A percentile compares a stretch with the other conserved stretches of the same genome.
Conservation (phyloP, 257 asterid genomes). For the Perilla frutescens region DNA sequence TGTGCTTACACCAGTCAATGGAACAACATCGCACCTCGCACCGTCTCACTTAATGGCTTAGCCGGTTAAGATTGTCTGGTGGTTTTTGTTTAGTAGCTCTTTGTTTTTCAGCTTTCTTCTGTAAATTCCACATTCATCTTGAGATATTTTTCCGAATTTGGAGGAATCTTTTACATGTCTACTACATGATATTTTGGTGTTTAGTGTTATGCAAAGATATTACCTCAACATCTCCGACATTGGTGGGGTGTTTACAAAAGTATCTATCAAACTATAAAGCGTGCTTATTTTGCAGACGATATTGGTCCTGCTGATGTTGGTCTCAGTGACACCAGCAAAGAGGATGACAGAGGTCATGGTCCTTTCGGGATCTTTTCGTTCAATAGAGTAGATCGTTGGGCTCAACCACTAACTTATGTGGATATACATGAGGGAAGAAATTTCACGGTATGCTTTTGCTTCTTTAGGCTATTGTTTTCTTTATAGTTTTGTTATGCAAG, state of each 20-base stretch:
- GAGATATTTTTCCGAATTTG: constrained; percentile 1
- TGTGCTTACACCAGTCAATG: too few relatives aligned
- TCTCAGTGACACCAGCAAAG: constrained; percentile 62
- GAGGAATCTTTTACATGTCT: constrained; percentile 15
- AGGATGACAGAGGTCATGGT: constrained; percentile 93
- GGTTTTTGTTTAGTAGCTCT: constrained; percentile 1
- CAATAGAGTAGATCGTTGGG: constrained; percentile 83
- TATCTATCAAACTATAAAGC: constrained; percentile 17
- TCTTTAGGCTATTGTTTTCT: constrained; percentile 20
- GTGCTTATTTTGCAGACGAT: constrained; percentile 56
- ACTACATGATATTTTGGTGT: constrained; percentile 1
- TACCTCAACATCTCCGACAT: neutral
- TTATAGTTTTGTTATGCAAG: constrained; percentile 6
- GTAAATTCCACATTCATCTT: constrained; percentile 5
- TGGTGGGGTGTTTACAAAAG: constrained; percentile 6
- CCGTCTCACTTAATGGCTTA: too few relatives aligned
- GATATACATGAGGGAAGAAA: constrained; percentile 73
- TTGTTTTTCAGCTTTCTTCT: constrained; percentile 5
- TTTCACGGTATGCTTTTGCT: constrained; percentile 67
- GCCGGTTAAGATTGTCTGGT: too few relatives aligned
- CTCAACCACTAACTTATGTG: constrained; percentile 88
- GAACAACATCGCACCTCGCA: too few relatives aligned
- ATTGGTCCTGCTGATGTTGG: constrained; percentile 89
- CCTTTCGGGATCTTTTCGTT: constrained; percentile 65
- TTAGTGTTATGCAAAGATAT: constrained; percentile 9